These are phyloP conservation scores for Clausena lansium DNA, from an alignment of 345 rosid species.

Conservation along the genomic window DNA sequence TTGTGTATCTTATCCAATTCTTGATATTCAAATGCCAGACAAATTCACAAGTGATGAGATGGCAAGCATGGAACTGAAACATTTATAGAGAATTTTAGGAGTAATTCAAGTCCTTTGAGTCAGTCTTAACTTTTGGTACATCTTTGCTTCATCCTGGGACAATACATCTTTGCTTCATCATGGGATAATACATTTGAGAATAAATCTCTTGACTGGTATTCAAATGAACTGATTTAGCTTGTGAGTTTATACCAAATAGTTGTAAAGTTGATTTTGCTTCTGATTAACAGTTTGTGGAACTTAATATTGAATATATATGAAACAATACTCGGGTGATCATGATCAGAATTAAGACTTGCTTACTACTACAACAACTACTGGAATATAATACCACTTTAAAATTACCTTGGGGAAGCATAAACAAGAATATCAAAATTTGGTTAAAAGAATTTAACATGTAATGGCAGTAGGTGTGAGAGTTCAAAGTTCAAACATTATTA, in stretches of 20 bases:
- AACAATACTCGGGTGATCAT: neutral
- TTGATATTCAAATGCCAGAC: neutral
- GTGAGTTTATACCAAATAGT: neutral
- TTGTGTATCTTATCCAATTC: neutral
- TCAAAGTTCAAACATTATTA: too few relatives aligned
- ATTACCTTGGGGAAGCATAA: neutral
- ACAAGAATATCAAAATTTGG: too few relatives aligned
- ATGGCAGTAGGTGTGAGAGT: too few relatives aligned
- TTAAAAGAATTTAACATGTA: too few relatives aligned
- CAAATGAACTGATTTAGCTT: neutral
- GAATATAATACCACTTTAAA: neutral
- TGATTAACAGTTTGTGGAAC: neutral
- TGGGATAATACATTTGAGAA: neutral
- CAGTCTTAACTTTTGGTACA: slow-evolving; percentile 33
- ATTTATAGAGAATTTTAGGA: slow-evolving; percentile 11
- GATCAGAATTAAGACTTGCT: slow-evolving; percentile 5
- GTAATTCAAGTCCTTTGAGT: slow-evolving; percentile 24
- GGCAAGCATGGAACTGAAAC: neutral
- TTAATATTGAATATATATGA: neutral
- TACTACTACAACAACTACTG: neutral
- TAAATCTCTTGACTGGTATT: neutral
- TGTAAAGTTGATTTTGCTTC: slow-evolving; percentile 8
- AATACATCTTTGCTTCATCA: slow-evolving; percentile 4
- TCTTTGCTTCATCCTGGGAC: slow-evolving; percentile 9
- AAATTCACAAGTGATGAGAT: slow-evolving; percentile 1